Conservation (phyloP, 345 rosid genomes). For the Toxicodendron radicans region DNA sequence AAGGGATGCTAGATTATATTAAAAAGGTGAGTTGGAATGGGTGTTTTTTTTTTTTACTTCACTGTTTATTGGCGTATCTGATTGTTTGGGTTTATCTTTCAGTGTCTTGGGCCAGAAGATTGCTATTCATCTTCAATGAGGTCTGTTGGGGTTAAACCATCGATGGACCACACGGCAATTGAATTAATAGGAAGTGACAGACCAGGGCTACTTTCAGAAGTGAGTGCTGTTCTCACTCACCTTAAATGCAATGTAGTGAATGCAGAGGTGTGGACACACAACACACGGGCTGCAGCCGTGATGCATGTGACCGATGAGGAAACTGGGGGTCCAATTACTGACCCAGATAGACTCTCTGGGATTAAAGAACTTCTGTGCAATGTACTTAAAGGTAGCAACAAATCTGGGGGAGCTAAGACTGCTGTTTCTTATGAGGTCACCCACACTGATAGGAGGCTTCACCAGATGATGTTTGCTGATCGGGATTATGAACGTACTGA, state of each 20-base stretch:
- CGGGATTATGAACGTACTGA: conserved; percentile 75
- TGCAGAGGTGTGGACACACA: conserved; percentile 97
- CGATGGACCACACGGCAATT: conserved; percentile 67
- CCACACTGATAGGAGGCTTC: conserved; percentile 87
- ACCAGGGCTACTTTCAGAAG: conserved; percentile 89
- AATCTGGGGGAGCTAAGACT: conserved; percentile 65
- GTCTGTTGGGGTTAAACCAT: conserved; percentile 69
- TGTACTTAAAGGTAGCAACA: conserved; percentile 79
- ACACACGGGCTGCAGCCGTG: conserved; percentile 86
- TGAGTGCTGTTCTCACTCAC: conserved; percentile 79
- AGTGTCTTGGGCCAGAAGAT: conserved; percentile 86
- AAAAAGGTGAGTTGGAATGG: conserved; percentile 51
- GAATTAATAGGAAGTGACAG: conserved; percentile 91
- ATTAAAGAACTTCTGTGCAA: conserved; percentile 70
- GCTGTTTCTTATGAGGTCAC: conserved; percentile 59
- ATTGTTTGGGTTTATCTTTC: conserved; percentile 22
- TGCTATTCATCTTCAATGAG: conserved; percentile 67
- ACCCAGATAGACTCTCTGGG: conserved; percentile 58
- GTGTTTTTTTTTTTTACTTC: neutral
- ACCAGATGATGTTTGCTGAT: conserved; percentile 98
- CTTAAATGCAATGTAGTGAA: conserved; percentile 76
- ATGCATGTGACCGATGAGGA: conserved; percentile 79
- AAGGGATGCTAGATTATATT: conserved; percentile 71
- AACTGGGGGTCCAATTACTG: conserved; percentile 63
- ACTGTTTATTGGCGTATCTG: neutral